Base-by-base conservation (phyloP, 352 stramenopile species). In the Phytophthora sojae region DNA sequence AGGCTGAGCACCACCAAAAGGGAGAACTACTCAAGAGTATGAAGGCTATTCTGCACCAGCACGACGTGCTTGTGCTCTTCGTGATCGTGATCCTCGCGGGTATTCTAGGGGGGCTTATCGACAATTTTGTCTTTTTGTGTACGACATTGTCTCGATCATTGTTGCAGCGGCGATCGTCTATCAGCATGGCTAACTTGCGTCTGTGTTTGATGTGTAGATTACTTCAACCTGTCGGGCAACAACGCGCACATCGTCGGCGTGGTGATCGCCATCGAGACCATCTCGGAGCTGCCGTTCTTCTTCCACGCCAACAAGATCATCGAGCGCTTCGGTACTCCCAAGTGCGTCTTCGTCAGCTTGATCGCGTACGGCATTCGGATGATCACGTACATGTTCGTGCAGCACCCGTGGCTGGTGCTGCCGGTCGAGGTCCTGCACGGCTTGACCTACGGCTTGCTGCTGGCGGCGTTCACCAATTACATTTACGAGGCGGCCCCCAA, bases 281-380 rank as follows among this genome's bases (percentile, higher is more conserved):
- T 80, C 21, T 83, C 76, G 44, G 76, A 86, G 65, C 58, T 86
- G 14, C 79, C 79, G 2, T 75, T 81, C 55, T 83, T 86, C 72
- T 86, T 82, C 66, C 61, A 82, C 49, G 76, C 79, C n/a, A 78
- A 86, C 61, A 72, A 73, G 30, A 77, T 86, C 55, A 69, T 83
- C 53, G 72, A 81, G 29, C 64, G 71, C 53, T 79, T 72, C 23
- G 73, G 79, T 15, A 86, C 77, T 25, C 26, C 70, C 37, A 82
- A 71, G 35, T 79, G 75, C 61, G 56, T 86, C n/a, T 25, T 67
- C 52, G 50, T 71, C 17, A 77, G 69, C 19, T 30, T 83, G 26
- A n/a, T 80, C n/a, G 78, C 75, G 2, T 86, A 83, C 42, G 75
- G 75, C 61, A 61, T 79, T 44, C 79, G 76, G 6, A 76, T 86